Evolutionary conservation across 768 basidiomycete species (phyloP), one percentile per base, ranked within the genome.

Genomic region (Boletus edulis): DNA sequence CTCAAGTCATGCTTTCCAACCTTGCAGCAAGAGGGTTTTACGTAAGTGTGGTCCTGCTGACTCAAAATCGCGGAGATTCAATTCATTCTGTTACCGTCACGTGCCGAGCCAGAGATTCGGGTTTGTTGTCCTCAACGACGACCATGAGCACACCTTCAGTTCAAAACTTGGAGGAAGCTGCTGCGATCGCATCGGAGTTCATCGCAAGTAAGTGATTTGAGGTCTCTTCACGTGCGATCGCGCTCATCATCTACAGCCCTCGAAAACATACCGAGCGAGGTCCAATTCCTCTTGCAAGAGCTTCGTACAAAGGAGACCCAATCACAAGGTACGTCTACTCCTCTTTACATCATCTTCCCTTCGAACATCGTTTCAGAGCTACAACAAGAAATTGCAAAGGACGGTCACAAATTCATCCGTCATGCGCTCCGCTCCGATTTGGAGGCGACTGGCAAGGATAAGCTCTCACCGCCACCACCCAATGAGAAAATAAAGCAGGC

Each of bases 251-350:
- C 18, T 29, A 17, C 58, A 81, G 79, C 77, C 49, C 72, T 81
- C 18, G 79, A 81, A 53, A 81, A 81, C 57, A 67, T 81, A 54
- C 79, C 79, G 1, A 74, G 72, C 32, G 79, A 81, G 62, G 70
- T 81, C 10, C 75, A 77, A 24, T 75, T 73, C 56, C 69, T 81
- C 17, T 70, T 81, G n/a, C 72, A 75, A 15, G 79, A 81, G 57
- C 79, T 81, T 34, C 73, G 74, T 37, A 64, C 73, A 49, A 79
- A 74, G 56, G 79, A 81, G 45, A 63, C 63, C 9, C 71, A 70
- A 53, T 73, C 73, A 1, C 76, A 79, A 65, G 79, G 79, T 70
- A 57, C 60, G 53, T 22, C 42, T 27, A 13, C 37, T 35, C 1
- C 37, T n/a, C 11, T 17, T 35, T 15, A n/a, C 17, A 20, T 10